Evolutionary conservation across 1,284 basidiomycete genomes (phyloP).

Genomic region (Mycena sp.): DNA sequence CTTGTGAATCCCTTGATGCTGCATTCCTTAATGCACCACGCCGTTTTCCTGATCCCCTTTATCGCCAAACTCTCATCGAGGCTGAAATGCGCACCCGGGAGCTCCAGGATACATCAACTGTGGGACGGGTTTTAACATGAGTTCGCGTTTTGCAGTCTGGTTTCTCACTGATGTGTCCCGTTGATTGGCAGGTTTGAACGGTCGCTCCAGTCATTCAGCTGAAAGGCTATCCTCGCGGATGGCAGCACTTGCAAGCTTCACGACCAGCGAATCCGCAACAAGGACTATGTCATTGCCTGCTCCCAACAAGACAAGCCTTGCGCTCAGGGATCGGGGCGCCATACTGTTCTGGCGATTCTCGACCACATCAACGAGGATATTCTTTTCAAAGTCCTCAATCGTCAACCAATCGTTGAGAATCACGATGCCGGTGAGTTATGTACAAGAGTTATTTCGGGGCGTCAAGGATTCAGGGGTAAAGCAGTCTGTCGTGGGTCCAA

Average conservation of each 20-base stretch:
- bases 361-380: conserved; percentile 12
- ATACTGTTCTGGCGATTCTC: conserved; percentile 7
- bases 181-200: conserved; percentile 5
- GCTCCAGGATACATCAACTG: conserved; percentile 6
- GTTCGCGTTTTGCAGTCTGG: neutral
- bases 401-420: conserved; percentile 18
- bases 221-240: neutral
- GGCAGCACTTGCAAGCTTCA: neutral
- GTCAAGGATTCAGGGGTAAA: too few species aligned
- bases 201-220: conserved; percentile 1
- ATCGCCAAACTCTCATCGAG: neutral
- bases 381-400: neutral
- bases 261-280: conserved; percentile 2
- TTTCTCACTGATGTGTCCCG: neutral
- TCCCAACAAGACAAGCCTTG: neutral
- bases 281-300: neutral
- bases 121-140: conserved; percentile 8
- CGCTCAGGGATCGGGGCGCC: neutral
- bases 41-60: conserved; percentile 15
- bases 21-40: conserved; percentile 2
- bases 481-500: too few species aligned
- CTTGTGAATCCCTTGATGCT: conserved; percentile 9
- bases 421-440: conserved; percentile 14
- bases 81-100: conserved; percentile 16
- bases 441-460: neutral